Percentiles rank a stretch among this genome's conserved stretches.
These are phyloP conservation scores for Hypoxylon sp. DNA, from an alignment of 2,329 filamentous ascomycete species.

Conservation along the genomic window DNA sequence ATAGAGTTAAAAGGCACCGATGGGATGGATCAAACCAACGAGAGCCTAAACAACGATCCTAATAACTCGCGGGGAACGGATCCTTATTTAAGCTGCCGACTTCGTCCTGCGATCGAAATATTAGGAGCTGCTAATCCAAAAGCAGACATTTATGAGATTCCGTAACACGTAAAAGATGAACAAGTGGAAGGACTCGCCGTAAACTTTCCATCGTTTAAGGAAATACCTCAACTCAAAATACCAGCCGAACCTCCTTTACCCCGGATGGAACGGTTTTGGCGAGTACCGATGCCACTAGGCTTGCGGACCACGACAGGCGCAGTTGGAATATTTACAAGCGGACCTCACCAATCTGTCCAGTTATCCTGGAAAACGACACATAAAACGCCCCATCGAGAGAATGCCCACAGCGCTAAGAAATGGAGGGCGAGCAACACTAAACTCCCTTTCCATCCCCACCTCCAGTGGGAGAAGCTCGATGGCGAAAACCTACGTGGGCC, in stretches of 20 bases:
- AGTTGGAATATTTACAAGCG: neutral
- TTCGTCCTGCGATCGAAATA: neutral
- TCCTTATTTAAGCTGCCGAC: neutral
- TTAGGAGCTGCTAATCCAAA: constrained; percentile 4
- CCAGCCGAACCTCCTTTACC: neutral
- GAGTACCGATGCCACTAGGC: neutral
- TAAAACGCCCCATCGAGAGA: constrained; percentile 53
- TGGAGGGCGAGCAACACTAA: constrained; percentile 56
- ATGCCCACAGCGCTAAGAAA: constrained; percentile 54
- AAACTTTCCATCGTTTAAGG: neutral
- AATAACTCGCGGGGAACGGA: neutral
- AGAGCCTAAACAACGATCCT: neutral
- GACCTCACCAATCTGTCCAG: constrained; percentile 48
- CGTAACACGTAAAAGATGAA: neutral
- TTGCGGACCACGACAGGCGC: neutral
- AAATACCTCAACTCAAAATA: neutral
- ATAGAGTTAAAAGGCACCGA: neutral
- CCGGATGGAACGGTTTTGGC: no score
- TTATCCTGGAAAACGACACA: constrained; percentile 51
- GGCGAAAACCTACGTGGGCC: constrained; percentile 35
- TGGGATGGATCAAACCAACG: neutral
- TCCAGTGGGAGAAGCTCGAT: constrained; percentile 42
- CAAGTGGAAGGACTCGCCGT: constrained; percentile 5
- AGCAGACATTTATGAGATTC: neutral
- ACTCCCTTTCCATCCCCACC: constrained; percentile 56